Conservation (phyloP, 345 rosid species). For the Melastoma malabathricum region DNA sequence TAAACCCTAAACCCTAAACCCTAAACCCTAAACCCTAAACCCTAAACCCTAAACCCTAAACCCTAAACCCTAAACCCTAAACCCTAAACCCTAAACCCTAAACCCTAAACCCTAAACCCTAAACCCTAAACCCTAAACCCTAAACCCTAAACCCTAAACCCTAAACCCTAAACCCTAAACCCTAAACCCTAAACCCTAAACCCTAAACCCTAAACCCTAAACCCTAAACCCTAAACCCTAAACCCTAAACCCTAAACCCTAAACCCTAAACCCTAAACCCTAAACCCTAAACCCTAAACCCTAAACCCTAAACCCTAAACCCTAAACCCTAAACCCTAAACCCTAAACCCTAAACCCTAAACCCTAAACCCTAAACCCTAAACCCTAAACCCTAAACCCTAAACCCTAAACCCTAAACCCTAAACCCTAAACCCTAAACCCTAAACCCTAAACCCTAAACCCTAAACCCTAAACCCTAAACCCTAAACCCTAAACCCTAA, state of each 20-base stretch:
- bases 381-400: constrained; percentile 15
- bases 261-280: constrained; percentile 5
- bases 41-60: constrained; percentile 5
- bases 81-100: constrained; percentile 4
- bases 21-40: constrained; percentile 6
- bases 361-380: constrained; percentile 14
- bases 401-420: constrained; percentile 13
- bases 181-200: not conserved
- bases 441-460: constrained; percentile 18
- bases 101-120: constrained; percentile 5
- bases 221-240: too few species aligned
- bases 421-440: constrained; percentile 6
- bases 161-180: constrained; percentile 6
- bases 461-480: constrained; percentile 16
- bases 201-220: too few species aligned
- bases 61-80: constrained; percentile 3
- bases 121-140: constrained; percentile 7
- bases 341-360: constrained; percentile 8
- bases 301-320: constrained; percentile 11
- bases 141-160: constrained; percentile 9
- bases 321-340: constrained; percentile 9
- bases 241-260: not conserved
- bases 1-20: constrained; percentile 3
- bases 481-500: constrained; percentile 13
- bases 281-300: constrained; percentile 9